phyloP scores from a whole-genome alignment of 768 basidiomycete genomes.

The Tricholoma flavovirens region DNA sequence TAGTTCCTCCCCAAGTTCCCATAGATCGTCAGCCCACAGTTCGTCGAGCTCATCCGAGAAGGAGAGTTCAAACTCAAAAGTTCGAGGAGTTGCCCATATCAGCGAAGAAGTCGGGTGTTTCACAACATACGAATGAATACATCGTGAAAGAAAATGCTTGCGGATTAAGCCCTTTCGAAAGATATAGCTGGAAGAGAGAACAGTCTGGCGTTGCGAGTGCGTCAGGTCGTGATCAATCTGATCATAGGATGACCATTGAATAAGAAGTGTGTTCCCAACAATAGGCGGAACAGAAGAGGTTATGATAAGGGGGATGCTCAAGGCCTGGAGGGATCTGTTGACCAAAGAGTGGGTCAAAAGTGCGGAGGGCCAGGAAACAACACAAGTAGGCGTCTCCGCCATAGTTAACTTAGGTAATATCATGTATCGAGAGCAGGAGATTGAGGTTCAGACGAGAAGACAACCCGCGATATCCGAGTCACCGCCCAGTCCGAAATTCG shows the following conservation, averaged over 20 bases:
- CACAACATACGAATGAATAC: constrained; percentile 61
- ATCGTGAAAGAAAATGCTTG: constrained; percentile 84
- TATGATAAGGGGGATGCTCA: constrained; percentile 19
- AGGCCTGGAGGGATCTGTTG: constrained; percentile 28
- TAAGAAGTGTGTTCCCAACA: constrained; percentile 21
- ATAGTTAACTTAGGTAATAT: neutral
- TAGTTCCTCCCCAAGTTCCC: constrained; percentile 69
- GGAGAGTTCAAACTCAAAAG: constrained; percentile 81
- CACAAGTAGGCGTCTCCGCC: constrained; percentile 6
- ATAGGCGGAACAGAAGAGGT: constrained; percentile 14
- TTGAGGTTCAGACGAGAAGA: no score
- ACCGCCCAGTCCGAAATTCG: no score
- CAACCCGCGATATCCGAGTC: no score
- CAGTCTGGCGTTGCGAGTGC: constrained; percentile 38
- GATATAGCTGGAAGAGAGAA: constrained; percentile 77
- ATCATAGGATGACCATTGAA: constrained; percentile 91
- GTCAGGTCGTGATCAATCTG: constrained; percentile 73
- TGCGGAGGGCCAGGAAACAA: constrained; percentile 45
- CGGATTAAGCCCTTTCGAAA: constrained; percentile 92
- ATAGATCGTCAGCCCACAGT: constrained; percentile 88
- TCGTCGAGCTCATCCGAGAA: constrained; percentile 95
- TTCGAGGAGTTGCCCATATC: constrained; percentile 53
- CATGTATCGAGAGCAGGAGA: neutral
- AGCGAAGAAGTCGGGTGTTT: constrained; percentile 65
- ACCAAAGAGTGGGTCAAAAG: constrained; percentile 44